A percentile compares a stretch with the other conserved stretches of the same genome.
Evolutionary conservation across 257 asterid genomes (phyloP).

Genomic region (Plantago elongata): DNA sequence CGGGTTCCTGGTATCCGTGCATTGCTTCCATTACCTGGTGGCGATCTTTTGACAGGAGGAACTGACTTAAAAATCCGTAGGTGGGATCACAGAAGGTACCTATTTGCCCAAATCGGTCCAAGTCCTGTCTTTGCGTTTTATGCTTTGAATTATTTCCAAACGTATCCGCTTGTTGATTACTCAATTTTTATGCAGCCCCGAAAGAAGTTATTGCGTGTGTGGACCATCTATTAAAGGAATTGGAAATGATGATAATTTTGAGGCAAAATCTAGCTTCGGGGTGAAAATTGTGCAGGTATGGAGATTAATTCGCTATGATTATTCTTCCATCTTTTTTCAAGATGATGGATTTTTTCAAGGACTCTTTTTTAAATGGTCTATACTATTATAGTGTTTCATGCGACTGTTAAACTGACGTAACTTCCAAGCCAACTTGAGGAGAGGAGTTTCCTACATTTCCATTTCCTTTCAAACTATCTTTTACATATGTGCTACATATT

Average conservation of each 20-base stretch:
- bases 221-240: slow-evolving; percentile 90
- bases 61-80: slow-evolving; percentile 94
- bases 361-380: too few species aligned
- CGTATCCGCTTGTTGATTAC: slow-evolving; percentile 18
- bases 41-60: slow-evolving; percentile 95
- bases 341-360: too few species aligned
- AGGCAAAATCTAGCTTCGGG: slow-evolving; percentile 88
- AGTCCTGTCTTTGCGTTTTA: neutral
- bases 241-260: slow-evolving; percentile 78
- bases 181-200: slow-evolving; percentile 63
- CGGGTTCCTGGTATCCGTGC: slow-evolving; percentile 95
- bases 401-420: too few species aligned
- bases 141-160: slow-evolving; percentile 8
- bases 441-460: too few species aligned
- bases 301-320: too few species aligned
- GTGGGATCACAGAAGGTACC: slow-evolving; percentile 94
- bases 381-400: too few species aligned
- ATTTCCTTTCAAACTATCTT: too few species aligned
- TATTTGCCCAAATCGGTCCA: slow-evolving; percentile 17
- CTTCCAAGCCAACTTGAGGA: too few species aligned
- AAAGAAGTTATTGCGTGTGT: slow-evolving; percentile 78
- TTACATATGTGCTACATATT: too few species aligned
- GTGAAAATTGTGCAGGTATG: slow-evolving; percentile 96
- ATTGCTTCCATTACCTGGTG: slow-evolving; percentile 98
- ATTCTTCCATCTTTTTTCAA: too few species aligned